These are phyloP conservation scores for Blastocystis sp. DNA, from an alignment of 352 stramenopile species.

Conservation along the genomic window DNA sequence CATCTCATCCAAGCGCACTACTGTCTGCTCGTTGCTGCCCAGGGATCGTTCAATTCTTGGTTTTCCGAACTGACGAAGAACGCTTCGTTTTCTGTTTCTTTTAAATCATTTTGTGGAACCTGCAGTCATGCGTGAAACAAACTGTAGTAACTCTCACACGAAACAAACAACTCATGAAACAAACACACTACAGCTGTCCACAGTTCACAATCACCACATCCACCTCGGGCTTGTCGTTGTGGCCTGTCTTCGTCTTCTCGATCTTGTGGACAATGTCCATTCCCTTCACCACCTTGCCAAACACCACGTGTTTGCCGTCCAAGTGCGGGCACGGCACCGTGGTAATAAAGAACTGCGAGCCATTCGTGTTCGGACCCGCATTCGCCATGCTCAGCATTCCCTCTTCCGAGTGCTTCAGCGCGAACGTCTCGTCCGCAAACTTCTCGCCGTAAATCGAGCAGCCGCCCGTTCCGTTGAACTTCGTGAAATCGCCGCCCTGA, in stretches of 20 bases:
- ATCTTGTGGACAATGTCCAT: slow-evolving; percentile 86
- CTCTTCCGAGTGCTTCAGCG: slow-evolving; percentile 78
- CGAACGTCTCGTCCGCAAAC: slow-evolving; percentile 93
- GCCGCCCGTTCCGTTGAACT: slow-evolving; percentile 82
- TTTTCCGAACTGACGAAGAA: background rate
- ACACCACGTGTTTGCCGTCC: slow-evolving; percentile 96
- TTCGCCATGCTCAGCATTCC: slow-evolving; percentile 95
- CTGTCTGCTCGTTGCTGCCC: slow-evolving; percentile 81
- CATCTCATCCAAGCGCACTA: slow-evolving; percentile 85
- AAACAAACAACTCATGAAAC: background rate
- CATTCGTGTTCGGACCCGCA: slow-evolving; percentile 88
- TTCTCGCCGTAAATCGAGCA: slow-evolving; percentile 87
- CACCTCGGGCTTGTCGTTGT: slow-evolving; percentile 83
- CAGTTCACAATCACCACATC: slow-evolving; percentile 91
- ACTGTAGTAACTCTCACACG: too few relatives aligned
- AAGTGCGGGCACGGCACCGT: slow-evolving; percentile 89
- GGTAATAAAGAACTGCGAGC: slow-evolving; percentile 87
- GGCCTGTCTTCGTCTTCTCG: slow-evolving; percentile 83
- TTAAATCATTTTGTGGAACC: background rate
- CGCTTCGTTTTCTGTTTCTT: background rate
- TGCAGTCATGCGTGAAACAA: background rate
- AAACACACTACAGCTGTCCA: slow-evolving; percentile 75
- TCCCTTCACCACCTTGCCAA: slow-evolving; percentile 85
- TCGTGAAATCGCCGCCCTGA: slow-evolving; percentile 77
- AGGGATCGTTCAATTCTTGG: slow-evolving; percentile 62